Evolutionary conservation across 352 stramenopile species (phyloP), one percentile per base, ranked within the genome.

Genomic region (Phytophthora sp.): DNA sequence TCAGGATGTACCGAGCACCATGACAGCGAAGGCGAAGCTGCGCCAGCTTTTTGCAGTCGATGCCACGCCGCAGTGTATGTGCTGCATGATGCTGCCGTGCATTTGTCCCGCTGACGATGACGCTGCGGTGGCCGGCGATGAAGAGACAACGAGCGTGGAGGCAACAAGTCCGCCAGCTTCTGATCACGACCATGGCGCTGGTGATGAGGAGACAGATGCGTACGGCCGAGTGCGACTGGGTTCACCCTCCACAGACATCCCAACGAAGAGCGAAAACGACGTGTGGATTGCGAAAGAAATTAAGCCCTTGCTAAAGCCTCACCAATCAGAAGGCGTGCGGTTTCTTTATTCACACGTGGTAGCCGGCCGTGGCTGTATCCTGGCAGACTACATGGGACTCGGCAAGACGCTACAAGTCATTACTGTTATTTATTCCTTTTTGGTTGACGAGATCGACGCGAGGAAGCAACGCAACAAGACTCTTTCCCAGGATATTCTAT

Each of bases 311-410:
- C 64, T 96, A 28, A 93, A 93, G 43, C 83, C 84, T 10, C 88
- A 96, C 45, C 88, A 96, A 63, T 59, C 80, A 3, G 76, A 88
- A 42, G 88, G 88, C 17, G 76, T 94, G 12, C 57, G 73, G 20
- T 96, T 96, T 54, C 46, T 96, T 28, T 67, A 87, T 51, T 63
- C 72, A 3, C 71, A 95, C 48, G 65, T 92, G 23, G 28, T 32
- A 24, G 74, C 70, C 7, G 55, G 77, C 34, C 78, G 76, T 56
- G 88, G 88, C 10, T 96, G 88, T 59, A 94, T 97, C 34, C 72
- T 97, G 15, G 89, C 88, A 21, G 89, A 97, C 69, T 95, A 96
- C 60, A 97, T 97, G 89, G 89, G 89, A 7, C 83, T 97, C 21
- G 89, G 89, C 48, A 97, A 97, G 72, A 97, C 89, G 38, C 59